Percentiles rank a stretch among this genome's conserved stretches.
Evolutionary conservation across 371 early-diverging fungal genomes (phyloP).

Genomic region (Mycotypha africana): DNA sequence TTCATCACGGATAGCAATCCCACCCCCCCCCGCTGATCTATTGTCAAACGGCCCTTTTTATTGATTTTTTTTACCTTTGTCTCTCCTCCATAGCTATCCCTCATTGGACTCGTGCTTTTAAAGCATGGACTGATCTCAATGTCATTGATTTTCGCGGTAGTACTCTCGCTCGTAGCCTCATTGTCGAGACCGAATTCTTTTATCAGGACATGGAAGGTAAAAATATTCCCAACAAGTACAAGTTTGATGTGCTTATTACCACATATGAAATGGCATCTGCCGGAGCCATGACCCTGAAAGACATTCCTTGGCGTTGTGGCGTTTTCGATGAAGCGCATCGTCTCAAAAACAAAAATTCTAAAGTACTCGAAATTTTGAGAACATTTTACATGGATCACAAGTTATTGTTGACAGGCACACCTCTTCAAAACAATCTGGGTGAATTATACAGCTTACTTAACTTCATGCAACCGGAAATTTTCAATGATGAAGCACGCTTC

Average conservation of each 20-base stretch:
- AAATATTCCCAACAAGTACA: constrained; percentile 48
- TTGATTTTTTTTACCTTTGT: not conserved
- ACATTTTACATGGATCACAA: constrained; percentile 37
- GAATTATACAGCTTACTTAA: constrained; percentile 89
- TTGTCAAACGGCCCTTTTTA: too few species aligned
- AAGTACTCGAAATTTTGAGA: constrained; percentile 33
- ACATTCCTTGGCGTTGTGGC: constrained; percentile 75
- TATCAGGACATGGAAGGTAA: constrained; percentile 53
- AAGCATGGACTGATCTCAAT: constrained; percentile 72
- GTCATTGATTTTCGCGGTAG: constrained; percentile 73
- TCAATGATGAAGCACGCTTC: constrained; percentile 63
- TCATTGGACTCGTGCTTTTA: constrained; percentile 75
- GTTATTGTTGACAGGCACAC: constrained; percentile 70
- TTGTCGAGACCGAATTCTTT: constrained; percentile 70
- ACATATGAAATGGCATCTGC: constrained; percentile 82
- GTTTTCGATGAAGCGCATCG: constrained; percentile 97
- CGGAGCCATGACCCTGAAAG: constrained; percentile 62
- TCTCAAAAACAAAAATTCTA: constrained; percentile 75
- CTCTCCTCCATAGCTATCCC: constrained; percentile 41
- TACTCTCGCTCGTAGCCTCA: constrained; percentile 47
- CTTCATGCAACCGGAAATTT: constrained; percentile 82
- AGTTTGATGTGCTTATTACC: constrained; percentile 84
- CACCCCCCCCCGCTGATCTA: too few species aligned
- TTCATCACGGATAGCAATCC: too few species aligned
- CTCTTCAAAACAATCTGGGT: constrained; percentile 87